Base-by-base conservation (phyloP, 768 basidiomycete genomes). In the Amylocystis lapponica region DNA sequence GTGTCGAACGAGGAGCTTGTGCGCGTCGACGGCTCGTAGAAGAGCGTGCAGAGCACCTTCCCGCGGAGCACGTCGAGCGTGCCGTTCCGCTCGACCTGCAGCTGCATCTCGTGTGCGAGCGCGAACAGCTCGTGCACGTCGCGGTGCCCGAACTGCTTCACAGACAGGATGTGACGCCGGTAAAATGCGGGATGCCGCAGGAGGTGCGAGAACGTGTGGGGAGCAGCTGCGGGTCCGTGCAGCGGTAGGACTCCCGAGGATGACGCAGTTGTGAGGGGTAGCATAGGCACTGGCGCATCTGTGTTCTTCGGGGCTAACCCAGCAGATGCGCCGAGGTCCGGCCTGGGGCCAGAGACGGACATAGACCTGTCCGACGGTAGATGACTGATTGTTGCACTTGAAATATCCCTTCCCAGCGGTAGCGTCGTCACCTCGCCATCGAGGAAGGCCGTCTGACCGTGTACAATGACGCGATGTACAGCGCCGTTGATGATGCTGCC, bases 1-100 rank as follows among this genome's bases (percentile, higher is more conserved):
- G 95, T 86, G 60, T 99, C 95, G 56, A 99, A 99, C 8, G 95
- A 97, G 4, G 86, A 76, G 49, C 89, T 92, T 3, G 96, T 99
- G 26, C 96, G 77, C 3, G 96, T 99, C 3, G 93, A 96, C 1
- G 95, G 89, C 62, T 99, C 96, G 62, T 92, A 99, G 74, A 99
- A 99, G 27, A 94, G 61, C 17, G 83, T 93, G 59, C 86, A 91
- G 5, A 99, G 75, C 1, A 99, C 83, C 47, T 85, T 88, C 27
- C 95, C 95, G 50, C 84, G 87, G 34, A 98, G 72, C 45, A 96
- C 79, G 52, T 98, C 92, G 43, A 97, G 71, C 1, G 78, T 75
- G 2, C 93, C 91, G 55, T 81, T 86, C 23, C 93, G 79, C 65
- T 99, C 96, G 12, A 97, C 93, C 57, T 93, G 93, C 27, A 91